Base-by-base conservation (phyloP, 164 flowering plant species). In the Euptelea pleiosperma region DNA sequence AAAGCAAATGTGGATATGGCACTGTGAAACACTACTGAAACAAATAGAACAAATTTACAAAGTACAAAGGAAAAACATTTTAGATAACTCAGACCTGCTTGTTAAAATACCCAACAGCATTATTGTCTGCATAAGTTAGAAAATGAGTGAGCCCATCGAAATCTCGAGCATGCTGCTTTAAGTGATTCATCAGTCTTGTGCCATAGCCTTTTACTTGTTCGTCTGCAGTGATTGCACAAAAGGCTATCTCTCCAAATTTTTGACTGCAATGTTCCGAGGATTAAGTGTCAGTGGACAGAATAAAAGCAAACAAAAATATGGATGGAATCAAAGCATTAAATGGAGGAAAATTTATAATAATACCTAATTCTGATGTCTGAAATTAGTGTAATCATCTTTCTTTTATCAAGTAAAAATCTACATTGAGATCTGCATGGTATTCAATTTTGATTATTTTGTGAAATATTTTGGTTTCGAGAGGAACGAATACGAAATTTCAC, bases 171-270 rank as follows among this genome's bases (percentile, higher is more conserved):
- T 88, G 87, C 79, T 93, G 94, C 65, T 93, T 93, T 58, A 93
- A 74, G 64, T 93, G 96, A 74, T 93, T 93, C 99, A 93, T 93
- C 73, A 93, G 63, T 70, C 99, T 84, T 30, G 99, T 90, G 18
- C 99, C 97, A 73, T 93, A 93, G 61, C 99, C 99, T 73, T 93
- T 93, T 49, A 93, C 99, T 86, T 93, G 99, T 68, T 93, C 97
- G 75, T 90, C 97, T 30, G 91, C 86, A 37, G 99, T 86, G 31
- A 93, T 93, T 47, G 99, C 99, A 78, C 91, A 87, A 72, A 93
- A 93, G 58, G 99, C 99, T 69, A 93, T 90, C 82, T 93, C 99
- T 57, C 99, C 99, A 80, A 93, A 93, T 57, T 67, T 88, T 71
- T 93, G 97, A 77, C 99, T 91, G 63, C 51, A 66, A 15, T 2